These are phyloP conservation scores for Suillus americanus DNA, from an alignment of 768 basidiomycete species.

Conservation along the genomic window DNA sequence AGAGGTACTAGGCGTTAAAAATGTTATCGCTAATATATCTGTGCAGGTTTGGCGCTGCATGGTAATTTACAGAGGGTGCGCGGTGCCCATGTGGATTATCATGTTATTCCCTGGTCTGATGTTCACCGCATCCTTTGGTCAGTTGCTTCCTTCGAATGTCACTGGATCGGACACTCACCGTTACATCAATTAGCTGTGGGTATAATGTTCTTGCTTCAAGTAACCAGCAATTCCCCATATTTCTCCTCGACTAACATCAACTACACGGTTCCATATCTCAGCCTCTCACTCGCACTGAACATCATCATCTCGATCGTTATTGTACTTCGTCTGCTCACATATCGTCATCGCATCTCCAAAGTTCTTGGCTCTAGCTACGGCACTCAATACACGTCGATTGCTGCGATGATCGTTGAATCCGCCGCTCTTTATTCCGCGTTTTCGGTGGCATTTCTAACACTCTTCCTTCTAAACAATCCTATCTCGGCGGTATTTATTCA, in stretches of 20 bases:
- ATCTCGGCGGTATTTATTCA: slow-evolving; percentile 32
- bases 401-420: slow-evolving; percentile 37
- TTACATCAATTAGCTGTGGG: neutral
- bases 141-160: neutral
- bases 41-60: slow-evolving; percentile 2
- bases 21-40: neutral
- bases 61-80: slow-evolving; percentile 4
- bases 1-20: neutral
- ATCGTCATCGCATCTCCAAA: slow-evolving; percentile 13
- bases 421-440: slow-evolving; percentile 29
- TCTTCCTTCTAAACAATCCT: slow-evolving; percentile 20
- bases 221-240: neutral
- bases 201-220: slow-evolving; percentile 2
- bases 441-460: slow-evolving; percentile 30
- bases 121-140: neutral
- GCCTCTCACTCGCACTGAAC: slow-evolving; percentile 31
- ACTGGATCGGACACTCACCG: neutral
- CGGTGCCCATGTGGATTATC: neutral
- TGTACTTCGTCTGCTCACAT: slow-evolving; percentile 25
- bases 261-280: slow-evolving; percentile 25
- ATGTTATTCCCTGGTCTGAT: slow-evolving; percentile 2
- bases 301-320: slow-evolving; percentile 33
- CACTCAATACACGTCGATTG: slow-evolving; percentile 30
- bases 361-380: slow-evolving; percentile 25
- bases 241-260: slow-evolving; percentile 10